Percentiles rank a stretch among this genome's conserved stretches.
Evolutionary conservation across 2,329 filamentous ascomycete species (phyloP).

Genomic region (Blumeriella jaapii): DNA sequence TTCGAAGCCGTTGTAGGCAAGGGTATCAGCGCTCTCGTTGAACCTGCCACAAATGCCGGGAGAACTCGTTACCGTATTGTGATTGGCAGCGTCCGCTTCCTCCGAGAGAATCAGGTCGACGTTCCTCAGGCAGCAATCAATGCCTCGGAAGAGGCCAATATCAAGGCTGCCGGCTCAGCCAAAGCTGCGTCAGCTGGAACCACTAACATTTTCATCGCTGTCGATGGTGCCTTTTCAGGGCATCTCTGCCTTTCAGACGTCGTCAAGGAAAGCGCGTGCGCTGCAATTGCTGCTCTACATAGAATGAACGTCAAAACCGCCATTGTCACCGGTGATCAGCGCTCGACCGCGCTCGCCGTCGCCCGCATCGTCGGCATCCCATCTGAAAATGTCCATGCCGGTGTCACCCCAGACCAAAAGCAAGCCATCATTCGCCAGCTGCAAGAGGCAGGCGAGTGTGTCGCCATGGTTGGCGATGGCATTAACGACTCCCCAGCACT

Average conservation of each 20-base stretch:
- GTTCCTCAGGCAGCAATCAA: constrained; percentile 53
- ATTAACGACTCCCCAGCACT: constrained; percentile 97
- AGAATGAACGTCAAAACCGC: constrained; percentile 78
- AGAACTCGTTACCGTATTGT: constrained; percentile 66
- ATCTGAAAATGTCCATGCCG: constrained; percentile 64
- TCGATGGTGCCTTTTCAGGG: constrained; percentile 71
- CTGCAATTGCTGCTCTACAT: constrained; percentile 69
- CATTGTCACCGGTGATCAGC: constrained; percentile 89
- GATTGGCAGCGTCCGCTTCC: constrained; percentile 70
- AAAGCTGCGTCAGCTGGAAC: constrained; percentile 47
- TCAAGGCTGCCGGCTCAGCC: constrained; percentile 29
- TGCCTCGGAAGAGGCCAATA: constrained; percentile 48
- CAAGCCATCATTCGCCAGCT: constrained; percentile 71
- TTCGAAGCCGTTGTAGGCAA: constrained; percentile 77
- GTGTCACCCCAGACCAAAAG: constrained; percentile 86
- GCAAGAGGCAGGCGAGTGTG: constrained; percentile 61
- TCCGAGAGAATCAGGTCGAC: constrained; percentile 57
- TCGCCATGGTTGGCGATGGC: constrained; percentile 96
- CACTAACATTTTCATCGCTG: constrained; percentile 84
- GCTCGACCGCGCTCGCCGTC: constrained; percentile 71
- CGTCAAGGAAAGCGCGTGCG: constrained; percentile 77
- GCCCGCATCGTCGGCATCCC: constrained; percentile 74
- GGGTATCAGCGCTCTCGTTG: constrained; percentile 72
- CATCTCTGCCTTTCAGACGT: constrained; percentile 78
- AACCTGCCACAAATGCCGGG: constrained; percentile 59